Percentiles rank a stretch among this genome's conserved stretches.
phyloP scores from a whole-genome alignment of 2,329 filamentous ascomycete genomes.

The Neopestalotiopsis rosae region DNA sequence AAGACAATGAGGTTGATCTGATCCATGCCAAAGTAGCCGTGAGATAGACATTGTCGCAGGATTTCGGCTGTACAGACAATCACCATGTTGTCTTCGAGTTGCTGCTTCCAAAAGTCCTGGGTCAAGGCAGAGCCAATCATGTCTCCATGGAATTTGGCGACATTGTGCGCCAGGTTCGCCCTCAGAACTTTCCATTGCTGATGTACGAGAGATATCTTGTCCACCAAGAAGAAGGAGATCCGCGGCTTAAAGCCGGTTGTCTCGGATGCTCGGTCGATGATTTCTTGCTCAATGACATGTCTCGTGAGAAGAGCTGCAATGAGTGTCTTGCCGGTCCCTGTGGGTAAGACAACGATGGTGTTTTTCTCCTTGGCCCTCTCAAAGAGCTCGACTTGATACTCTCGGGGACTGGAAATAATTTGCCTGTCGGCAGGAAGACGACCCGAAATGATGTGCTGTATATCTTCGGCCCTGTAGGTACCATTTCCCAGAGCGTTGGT shows the following conservation, averaged over 20 bases:
- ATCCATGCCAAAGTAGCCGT: conserved; percentile 79
- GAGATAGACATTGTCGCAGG: conserved; percentile 76
- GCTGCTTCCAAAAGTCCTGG: conserved; percentile 55
- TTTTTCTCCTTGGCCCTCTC: conserved; percentile 85
- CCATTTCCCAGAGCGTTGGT: background rate
- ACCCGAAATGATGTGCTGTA: background rate
- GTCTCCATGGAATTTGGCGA: conserved; percentile 78
- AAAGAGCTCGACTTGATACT: conserved; percentile 93
- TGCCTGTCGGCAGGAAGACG: conserved; percentile 43
- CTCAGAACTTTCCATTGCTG: conserved; percentile 86
- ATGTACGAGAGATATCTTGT: conserved; percentile 87
- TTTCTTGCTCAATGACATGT: conserved; percentile 76
- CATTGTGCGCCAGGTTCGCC: conserved; percentile 78
- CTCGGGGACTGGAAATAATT: conserved; percentile 79
- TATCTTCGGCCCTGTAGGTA: background rate
- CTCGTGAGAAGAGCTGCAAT: conserved; percentile 87
- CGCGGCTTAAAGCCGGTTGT: conserved; percentile 60
- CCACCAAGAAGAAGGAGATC: conserved; percentile 86
- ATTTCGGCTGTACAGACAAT: conserved; percentile 94
- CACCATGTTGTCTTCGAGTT: conserved; percentile 72
- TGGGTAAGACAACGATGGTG: conserved; percentile 80
- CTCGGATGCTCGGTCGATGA: conserved; percentile 64
- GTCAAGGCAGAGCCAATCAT: conserved; percentile 52
- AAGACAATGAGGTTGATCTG: conserved; percentile 92
- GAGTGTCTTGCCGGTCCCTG: conserved; percentile 87